Conservation (phyloP, 139 green algal species). For the Chloropicon primus region DNA sequence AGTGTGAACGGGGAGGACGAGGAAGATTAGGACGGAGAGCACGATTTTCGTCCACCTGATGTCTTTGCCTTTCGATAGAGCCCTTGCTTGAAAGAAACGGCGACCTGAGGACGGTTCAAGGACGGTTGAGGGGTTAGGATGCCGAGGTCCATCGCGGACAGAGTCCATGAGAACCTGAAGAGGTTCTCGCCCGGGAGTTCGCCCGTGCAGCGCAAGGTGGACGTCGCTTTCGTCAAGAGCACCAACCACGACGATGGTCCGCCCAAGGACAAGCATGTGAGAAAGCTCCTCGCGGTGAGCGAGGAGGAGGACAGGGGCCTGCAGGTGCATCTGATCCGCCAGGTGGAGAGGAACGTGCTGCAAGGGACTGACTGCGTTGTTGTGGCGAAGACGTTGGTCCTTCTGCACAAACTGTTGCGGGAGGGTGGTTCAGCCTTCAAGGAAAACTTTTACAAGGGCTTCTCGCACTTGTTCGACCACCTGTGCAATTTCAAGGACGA, state of each 20-base stretch:
- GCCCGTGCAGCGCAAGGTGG: background rate
- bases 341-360: background rate
- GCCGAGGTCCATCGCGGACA: background rate
- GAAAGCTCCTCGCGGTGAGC: background rate
- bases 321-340: background rate
- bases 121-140: too few species aligned
- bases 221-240: background rate
- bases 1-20: too few species aligned
- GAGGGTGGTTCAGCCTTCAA: background rate
- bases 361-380: background rate
- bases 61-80: too few species aligned
- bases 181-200: background rate
- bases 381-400: background rate
- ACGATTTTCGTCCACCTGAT: too few species aligned
- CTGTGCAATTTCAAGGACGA: background rate
- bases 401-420: background rate
- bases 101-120: too few species aligned
- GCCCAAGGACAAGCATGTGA: background rate
- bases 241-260: background rate
- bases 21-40: too few species aligned
- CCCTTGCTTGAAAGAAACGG: too few species aligned
- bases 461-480: background rate
- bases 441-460: background rate
- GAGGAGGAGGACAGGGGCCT: background rate
- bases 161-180: background rate